Base-by-base conservation (phyloP, 352 stramenopile genomes). In the Pythium insidiosum region DNA sequence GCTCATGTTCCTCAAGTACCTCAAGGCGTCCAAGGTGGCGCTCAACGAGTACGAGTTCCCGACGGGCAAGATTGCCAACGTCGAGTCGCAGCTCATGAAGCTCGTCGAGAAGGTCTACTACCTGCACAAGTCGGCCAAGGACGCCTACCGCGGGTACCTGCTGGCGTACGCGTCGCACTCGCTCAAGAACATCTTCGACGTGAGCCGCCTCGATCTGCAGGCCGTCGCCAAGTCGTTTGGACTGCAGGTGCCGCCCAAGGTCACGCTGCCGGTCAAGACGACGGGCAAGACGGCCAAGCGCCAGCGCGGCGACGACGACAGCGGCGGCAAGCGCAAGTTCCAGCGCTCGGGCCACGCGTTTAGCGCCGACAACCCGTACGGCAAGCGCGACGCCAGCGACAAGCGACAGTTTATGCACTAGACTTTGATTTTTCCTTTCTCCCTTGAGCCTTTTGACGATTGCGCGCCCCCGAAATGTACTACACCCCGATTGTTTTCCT, bases 51-150 rank as follows among this genome's bases (percentile, higher is more conserved):
- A 99, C 66, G 97, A 99, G 53, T 99, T 99, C 58, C 95, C 96
- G 12, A 68, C 82, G 38, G 95, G 89, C 23, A 99, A 99, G 73
- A 88, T 99, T 40, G 91, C 95, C 1, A 98, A 99, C 67, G 93
- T 99, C 39, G 87, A 98, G 63, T 92, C 76, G 36, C 96, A 99
- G 64, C 71, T 99, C 10, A 94, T 97, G 66, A 93, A 97, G 47
- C 79, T 99, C 6, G 95, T 99, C 43, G 92, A 98, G 63, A 98
- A 98, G 73, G 99, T 98, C 63, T 99, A 99, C 73, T 99, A 99
- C 58, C 67, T 99, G 36, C 96, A 99, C 76, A 97, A 96, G 53
- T 95, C 88, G 3, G 95, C 95, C 16, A 91, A 96, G 54, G 97
- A 99, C 58, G 97, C 95, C 0, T 99, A 99, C 66, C 73, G 95